A percentile compares a stretch with the other conserved stretches of the same genome.
phyloP scores from a whole-genome alignment of 2,329 filamentous ascomycete genomes.

The Mycosphaerella arachidis region DNA sequence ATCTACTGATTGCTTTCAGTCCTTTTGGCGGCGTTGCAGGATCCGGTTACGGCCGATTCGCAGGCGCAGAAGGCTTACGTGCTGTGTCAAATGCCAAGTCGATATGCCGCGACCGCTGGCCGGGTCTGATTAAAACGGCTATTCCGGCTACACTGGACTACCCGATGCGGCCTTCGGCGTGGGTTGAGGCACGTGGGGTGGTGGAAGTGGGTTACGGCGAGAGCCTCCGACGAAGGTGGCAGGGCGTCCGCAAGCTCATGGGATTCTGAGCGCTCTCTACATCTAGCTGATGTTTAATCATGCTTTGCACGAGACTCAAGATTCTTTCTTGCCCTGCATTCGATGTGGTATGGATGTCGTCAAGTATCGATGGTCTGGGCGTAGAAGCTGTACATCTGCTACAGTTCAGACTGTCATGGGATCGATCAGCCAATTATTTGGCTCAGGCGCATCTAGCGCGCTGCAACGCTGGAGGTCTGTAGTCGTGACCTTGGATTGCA shows the following conservation, averaged over 20 bases:
- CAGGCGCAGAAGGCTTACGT: slow-evolving; percentile 79
- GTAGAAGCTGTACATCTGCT: neutral
- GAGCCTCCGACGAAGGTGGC: slow-evolving; percentile 33
- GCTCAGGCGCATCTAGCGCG: slow-evolving; percentile 2
- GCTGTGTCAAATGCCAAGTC: slow-evolving; percentile 84
- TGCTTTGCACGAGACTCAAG: neutral
- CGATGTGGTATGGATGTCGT: neutral
- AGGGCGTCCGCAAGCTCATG: slow-evolving; percentile 39
- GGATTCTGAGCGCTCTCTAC: slow-evolving; percentile 14
- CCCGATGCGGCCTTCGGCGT: slow-evolving; percentile 55
- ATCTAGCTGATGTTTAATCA: neutral
- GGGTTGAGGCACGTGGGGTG: slow-evolving; percentile 43
- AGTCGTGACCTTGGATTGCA: slow-evolving; percentile 1
- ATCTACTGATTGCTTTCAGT: neutral
- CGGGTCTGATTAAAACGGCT: slow-evolving; percentile 57
- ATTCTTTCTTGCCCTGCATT: neutral
- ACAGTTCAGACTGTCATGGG: neutral
- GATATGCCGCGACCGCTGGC: slow-evolving; percentile 71
- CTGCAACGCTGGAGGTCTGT: neutral
- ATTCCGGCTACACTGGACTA: slow-evolving; percentile 81
- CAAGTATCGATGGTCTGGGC: neutral
- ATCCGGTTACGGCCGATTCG: slow-evolving; percentile 87
- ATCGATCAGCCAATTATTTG: slow-evolving; percentile 1
- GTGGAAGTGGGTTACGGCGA: slow-evolving; percentile 49
- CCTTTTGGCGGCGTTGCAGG: slow-evolving; percentile 85